A percentile compares a stretch with the other conserved stretches of the same genome.
phyloP scores from a whole-genome alignment of 2,329 filamentous ascomycete genomes.

The Acarospora socialis region DNA sequence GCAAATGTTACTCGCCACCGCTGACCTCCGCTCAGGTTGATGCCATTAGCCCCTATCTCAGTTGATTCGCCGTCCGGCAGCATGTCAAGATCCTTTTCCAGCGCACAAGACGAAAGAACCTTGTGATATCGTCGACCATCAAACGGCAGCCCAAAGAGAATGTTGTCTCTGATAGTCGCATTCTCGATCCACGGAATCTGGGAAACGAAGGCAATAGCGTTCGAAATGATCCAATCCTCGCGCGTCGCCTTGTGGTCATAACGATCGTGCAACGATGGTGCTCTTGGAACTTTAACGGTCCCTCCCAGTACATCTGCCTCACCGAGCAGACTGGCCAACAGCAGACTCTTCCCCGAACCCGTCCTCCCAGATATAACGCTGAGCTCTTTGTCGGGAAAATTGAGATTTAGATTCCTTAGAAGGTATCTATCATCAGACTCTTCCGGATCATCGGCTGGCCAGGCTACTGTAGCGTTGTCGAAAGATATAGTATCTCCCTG shows the following conservation, averaged over 20 bases:
- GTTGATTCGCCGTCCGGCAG: slow-evolving; percentile 64
- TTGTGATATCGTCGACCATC: slow-evolving; percentile 55
- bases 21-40: slow-evolving; percentile 73
- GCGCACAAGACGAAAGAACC: slow-evolving; percentile 57
- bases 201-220: slow-evolving; percentile 58
- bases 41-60: slow-evolving; percentile 71
- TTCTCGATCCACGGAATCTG: slow-evolving; percentile 82
- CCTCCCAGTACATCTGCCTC: slow-evolving; percentile 58
- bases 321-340: slow-evolving; percentile 60
- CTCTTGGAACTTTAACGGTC: slow-evolving; percentile 36
- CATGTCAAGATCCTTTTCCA: slow-evolving; percentile 63
- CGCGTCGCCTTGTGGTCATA: slow-evolving; percentile 47
- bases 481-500: slow-evolving; percentile 49
- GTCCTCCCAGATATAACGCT: slow-evolving; percentile 66
- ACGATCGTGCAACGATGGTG: slow-evolving; percentile 39
- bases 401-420: slow-evolving; percentile 48
- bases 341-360: slow-evolving; percentile 61
- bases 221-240: slow-evolving; percentile 53
- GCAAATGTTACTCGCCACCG: slow-evolving; percentile 72
- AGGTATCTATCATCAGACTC: slow-evolving; percentile 48
- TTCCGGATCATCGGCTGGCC: slow-evolving; percentile 51
- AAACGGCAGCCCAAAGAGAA: slow-evolving; percentile 59
- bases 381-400: slow-evolving; percentile 54
- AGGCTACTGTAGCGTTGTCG: slow-evolving; percentile 54
- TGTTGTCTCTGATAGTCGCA: slow-evolving; percentile 62